Evolutionary conservation across 192 early-diverging fungal genomes (phyloP).

Genomic region (Backusella westeae): DNA sequence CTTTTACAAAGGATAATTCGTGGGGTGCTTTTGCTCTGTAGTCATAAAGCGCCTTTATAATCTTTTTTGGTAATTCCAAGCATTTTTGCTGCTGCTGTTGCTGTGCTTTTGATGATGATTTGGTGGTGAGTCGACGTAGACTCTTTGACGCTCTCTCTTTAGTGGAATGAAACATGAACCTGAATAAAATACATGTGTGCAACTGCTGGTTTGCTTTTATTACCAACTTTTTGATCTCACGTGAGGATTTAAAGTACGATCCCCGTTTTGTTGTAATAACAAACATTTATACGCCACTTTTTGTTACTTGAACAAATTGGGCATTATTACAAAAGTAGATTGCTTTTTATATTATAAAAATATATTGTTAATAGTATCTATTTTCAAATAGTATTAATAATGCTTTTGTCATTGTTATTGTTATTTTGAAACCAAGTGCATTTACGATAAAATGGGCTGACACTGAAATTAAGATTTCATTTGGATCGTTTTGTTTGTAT

Average conservation of each 20-base stretch:
- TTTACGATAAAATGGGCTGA: background rate
- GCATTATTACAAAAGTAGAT: no score
- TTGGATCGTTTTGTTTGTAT: background rate
- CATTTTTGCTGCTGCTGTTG: background rate
- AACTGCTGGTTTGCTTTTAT: background rate
- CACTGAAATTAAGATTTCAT: background rate
- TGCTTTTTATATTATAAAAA: no score
- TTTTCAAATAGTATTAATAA: no score
- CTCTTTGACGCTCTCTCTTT: slow-evolving; percentile 17
- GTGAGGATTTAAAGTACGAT: background rate
- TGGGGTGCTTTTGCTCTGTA: slow-evolving; percentile 57
- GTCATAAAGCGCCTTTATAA: slow-evolving; percentile 70
- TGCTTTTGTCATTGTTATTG: background rate
- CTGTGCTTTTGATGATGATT: background rate
- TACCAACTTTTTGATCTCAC: background rate
- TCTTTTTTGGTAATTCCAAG: slow-evolving; percentile 59
- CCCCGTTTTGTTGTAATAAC: background rate
- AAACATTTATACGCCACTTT: background rate
- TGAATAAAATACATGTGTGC: background rate
- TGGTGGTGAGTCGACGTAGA: slow-evolving; percentile 10
- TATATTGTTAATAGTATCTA: no score
- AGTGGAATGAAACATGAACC: slow-evolving; percentile 14
- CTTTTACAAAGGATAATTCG: slow-evolving; percentile 70
- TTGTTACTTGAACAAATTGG: background rate
- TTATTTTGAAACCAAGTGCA: background rate